Conservation (phyloP, 2,329 filamentous ascomycete genomes). For the Alternaria consortialis region DNA sequence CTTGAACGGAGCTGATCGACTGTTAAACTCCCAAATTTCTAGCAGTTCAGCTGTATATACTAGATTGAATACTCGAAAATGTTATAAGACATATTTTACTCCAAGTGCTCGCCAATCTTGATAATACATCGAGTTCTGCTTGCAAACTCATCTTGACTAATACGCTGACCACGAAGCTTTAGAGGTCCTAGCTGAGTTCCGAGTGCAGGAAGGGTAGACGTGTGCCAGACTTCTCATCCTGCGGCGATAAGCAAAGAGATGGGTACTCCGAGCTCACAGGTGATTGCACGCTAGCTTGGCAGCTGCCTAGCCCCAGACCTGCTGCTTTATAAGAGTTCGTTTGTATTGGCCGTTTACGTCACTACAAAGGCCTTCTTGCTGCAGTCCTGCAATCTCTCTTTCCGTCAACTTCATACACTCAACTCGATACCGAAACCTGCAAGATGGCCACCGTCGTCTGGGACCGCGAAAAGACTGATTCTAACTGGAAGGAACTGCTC, state of each 20-base stretch:
- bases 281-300: background rate
- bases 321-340: background rate
- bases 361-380: too few relatives aligned
- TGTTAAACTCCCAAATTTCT: background rate
- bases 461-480: too few relatives aligned
- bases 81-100: background rate
- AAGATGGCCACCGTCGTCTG: too few relatives aligned
- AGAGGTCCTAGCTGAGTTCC: background rate
- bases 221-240: background rate
- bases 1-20: background rate
- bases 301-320: background rate
- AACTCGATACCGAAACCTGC: too few relatives aligned
- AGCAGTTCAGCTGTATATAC: background rate
- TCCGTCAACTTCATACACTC: too few relatives aligned
- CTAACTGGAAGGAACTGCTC: too few relatives aligned
- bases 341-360: too few relatives aligned
- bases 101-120: background rate
- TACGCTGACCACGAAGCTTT: background rate
- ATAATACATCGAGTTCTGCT: background rate
- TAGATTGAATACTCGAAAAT: background rate
- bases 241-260: too few relatives aligned
- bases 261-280: background rate
- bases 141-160: background rate
- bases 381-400: too few relatives aligned
- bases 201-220: background rate